Base-by-base conservation (phyloP, 75 land plant species). In the Ceratopteris richardii region DNA sequence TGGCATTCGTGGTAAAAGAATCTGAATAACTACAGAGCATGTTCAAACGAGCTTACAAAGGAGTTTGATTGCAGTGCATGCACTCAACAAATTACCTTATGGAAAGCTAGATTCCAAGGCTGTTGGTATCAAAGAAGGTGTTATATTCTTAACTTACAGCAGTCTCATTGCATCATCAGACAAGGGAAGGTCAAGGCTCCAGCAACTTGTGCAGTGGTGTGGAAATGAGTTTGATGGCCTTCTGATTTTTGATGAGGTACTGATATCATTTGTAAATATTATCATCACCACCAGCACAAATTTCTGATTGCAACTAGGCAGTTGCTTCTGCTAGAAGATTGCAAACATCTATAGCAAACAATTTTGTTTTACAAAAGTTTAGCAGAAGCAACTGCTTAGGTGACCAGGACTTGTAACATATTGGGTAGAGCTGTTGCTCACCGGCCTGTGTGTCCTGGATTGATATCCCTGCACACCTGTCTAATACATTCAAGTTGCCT, bases 121-220 rank as follows among this genome's bases (percentile, higher is more conserved):
- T 20, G 84, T 88, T 50, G 95, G 95, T 31, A 61, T 92, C 10
- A 88, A 55, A 70, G 93, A 87, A 28, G 98, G 98, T 42, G 94
- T 92, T 52, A 50, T 92, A 50, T 92, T 88, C 47, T 75, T 82
- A 73, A 92, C 98, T 19, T 92, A 92, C 50, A 94, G 76, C 57
- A 94, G 98, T 70, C 79, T 94, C 7, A 89, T 94, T 51, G 96
- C 98, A 57, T 94, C 96, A n/a, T 89, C 98, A 28, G 98, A 94
- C 60, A 85, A 70, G 63, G 98, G 96, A 18, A 81, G 83, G 31
- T 89, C 98, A 66, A 86, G 96, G 25, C 44, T 94, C 58, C 82
- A 89, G 61, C 98, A 94, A 64, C 77, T 89, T 63, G 66, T 86
- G 44, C 83, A 89, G 66, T 94, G 98, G 98, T 89, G 98, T 77